Evolutionary conservation across 2,329 filamentous ascomycete genomes (phyloP).

Genomic region (Nothophaeocryptopus gaeumannii): DNA sequence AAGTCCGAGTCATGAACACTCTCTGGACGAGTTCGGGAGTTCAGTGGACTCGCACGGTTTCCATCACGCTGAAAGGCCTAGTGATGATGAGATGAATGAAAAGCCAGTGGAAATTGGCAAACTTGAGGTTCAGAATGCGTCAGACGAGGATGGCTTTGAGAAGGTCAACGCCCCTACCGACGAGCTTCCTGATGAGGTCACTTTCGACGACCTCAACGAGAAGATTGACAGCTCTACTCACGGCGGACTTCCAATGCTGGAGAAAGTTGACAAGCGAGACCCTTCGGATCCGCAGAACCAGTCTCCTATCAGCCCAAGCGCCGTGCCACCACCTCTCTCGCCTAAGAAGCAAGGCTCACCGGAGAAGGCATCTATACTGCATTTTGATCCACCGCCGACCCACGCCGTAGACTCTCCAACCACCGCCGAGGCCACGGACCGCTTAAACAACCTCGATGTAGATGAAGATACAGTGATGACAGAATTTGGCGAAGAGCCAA

Average conservation of each 20-base stretch:
- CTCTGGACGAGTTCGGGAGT: conserved; percentile 48
- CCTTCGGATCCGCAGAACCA: conserved; percentile 17
- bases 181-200: conserved; percentile 58
- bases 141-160: conserved; percentile 90
- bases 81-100: conserved; percentile 40
- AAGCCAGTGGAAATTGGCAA: conserved; percentile 66
- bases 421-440: conserved; percentile 53
- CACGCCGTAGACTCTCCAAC: conserved; percentile 48
- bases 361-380: conserved; percentile 14
- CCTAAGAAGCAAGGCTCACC: conserved; percentile 28
- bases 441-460: conserved; percentile 57
- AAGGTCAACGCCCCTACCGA: conserved; percentile 67
- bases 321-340: conserved; percentile 32
- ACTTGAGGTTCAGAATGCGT: conserved; percentile 74
- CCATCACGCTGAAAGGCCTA: conserved; percentile 49
- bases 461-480: conserved; percentile 56
- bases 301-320: conserved; percentile 19
- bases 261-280: conserved; percentile 30
- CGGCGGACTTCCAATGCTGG: conserved; percentile 25
- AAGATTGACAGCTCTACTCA: conserved; percentile 36
- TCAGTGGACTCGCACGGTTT: conserved; percentile 53
- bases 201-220: conserved; percentile 66
- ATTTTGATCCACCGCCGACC: conserved; percentile 31
- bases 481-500: conserved; percentile 33
- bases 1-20: conserved; percentile 54